Evolutionary conservation across 768 basidiomycete genomes (phyloP), one percentile per base, ranked within the genome.

Genomic region (Lentinula raphanica): DNA sequence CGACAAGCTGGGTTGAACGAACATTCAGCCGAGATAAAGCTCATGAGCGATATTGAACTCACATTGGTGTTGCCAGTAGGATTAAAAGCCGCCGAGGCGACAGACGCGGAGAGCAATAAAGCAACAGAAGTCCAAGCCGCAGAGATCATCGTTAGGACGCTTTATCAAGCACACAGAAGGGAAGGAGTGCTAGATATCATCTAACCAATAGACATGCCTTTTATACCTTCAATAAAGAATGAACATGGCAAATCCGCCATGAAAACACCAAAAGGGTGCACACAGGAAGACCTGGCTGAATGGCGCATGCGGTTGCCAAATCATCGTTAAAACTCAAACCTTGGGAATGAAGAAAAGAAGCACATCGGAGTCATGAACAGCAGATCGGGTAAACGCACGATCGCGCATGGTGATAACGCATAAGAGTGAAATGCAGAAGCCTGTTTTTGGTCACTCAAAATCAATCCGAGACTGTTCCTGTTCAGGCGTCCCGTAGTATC

Each of bases 51-150:
- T n/a, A n/a, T n/a, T n/a, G n/a, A 58, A 44, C 59, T 45, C 27
- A 62, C 58, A 39, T 62, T 57, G 12, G 25, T 45, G 12, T 57
- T 57, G 31, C 56, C 25, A 17, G 28, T 46, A 32, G 56, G 56
- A 29, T 57, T 36, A 25, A 57, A 57, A 36, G 45, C 56, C 9
- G 28, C 39, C 27, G 42, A 29, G 28, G 40, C 19, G 2, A 25
- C 32, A 12, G 56, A 56, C 19, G 54, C 42, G 8, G 27, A 56
- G 27, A 57, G 45, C 45, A 57, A 49, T 11, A 49, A 46, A n/a
- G 44, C 27, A 12, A 19, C 44, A 28, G 19, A 44, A 12, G 54
- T 46, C 40, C 46, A 39, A n/a, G 21, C 25, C 29, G 36, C 13
- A 17, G 55, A 57, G 25, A 57, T 29, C 45, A 57, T 48, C 11